Evolutionary conservation across 495 filamentous ascomycete genomes (phyloP), one percentile per base, ranked within the genome.

Genomic region (Xylaria telfairii): DNA sequence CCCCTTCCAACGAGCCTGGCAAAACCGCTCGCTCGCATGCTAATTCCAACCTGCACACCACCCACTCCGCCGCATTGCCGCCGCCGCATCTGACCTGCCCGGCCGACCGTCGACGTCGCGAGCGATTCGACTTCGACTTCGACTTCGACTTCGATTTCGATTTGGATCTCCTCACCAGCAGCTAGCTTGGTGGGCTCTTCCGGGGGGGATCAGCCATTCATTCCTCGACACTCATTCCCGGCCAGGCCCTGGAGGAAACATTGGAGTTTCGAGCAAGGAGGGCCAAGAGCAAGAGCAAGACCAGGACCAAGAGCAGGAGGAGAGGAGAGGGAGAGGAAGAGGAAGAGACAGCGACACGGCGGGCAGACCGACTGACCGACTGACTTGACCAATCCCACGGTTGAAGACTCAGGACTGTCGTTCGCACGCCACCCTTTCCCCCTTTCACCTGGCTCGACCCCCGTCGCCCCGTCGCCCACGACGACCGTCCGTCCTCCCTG

Each of bases 161-260:
- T 21, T n/a, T 39, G 21, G 34, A 44, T 56, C 39, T 57, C 34
- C 44, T 65, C 24, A 17, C 46, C 39, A 32, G 61, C 49, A 30
- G 47, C 59, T 63, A 57, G 56, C 37, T 64, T 17, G 28, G 37
- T 70, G 60, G 68, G 61, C 61, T 56, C 56, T 37, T 34, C 47
- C 61, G 49, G 68, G 61, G 41, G 54, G 61, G 68, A 70, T 21
- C 15, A 59, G 49, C 61, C 61, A 44, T 34, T 49, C 46, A 65
- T 32, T 39, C 17, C 49, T 30, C 24, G 9, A 46, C 56, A 59
- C 8, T 7, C 56, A 37, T 66, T 32, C 46, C 47, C 64, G 19
- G 19, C 28, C 42, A 53, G 15, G 54, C 26, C 34, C 47, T 34
- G 32, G 64, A 53, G 32, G 30, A 39, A 54, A 47, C 2, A 54